phyloP scores from a whole-genome alignment of 345 rosid genomes.

The Sisymbrium altissimum region DNA sequence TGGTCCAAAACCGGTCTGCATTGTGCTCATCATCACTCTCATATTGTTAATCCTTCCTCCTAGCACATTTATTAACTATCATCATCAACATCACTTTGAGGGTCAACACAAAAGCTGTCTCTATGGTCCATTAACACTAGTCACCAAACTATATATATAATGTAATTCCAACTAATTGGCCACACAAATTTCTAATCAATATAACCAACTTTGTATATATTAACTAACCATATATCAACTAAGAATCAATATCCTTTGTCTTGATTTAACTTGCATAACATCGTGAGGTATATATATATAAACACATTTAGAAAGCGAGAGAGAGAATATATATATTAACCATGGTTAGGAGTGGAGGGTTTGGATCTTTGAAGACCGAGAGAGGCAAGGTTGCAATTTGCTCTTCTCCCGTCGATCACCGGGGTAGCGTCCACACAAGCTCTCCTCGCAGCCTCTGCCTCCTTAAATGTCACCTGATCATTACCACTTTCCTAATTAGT shows the following conservation, averaged over 20 bases:
- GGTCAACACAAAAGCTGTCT: neutral
- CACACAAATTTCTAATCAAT: neutral
- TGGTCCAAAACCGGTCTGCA: constrained; percentile 68
- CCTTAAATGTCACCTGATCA: constrained; percentile 77
- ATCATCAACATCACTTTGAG: neutral
- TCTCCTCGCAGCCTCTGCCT: constrained; percentile 87
- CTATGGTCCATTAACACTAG: neutral
- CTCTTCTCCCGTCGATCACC: constrained; percentile 96
- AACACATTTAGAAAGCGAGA: neutral
- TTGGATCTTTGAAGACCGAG: constrained; percentile 96
- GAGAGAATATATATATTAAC: constrained; percentile 31
- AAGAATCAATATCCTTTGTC: neutral
- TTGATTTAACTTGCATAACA: constrained; percentile 1
- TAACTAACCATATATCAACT: neutral
- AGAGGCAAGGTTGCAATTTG: constrained; percentile 93
- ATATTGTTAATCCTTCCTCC: constrained; percentile 56
- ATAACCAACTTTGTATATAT: neutral
- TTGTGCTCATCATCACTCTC: constrained; percentile 62
- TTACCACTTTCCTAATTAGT: constrained; percentile 5
- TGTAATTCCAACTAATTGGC: neutral
- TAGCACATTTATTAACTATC: constrained; percentile 18
- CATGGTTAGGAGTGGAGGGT: constrained; percentile 91
- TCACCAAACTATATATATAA: constrained; percentile 11
- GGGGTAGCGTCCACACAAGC: constrained; percentile 95
- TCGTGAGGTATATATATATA: neutral